phyloP scores from a whole-genome alignment of 768 basidiomycete genomes.

The Neoboletus brunneissimus region DNA sequence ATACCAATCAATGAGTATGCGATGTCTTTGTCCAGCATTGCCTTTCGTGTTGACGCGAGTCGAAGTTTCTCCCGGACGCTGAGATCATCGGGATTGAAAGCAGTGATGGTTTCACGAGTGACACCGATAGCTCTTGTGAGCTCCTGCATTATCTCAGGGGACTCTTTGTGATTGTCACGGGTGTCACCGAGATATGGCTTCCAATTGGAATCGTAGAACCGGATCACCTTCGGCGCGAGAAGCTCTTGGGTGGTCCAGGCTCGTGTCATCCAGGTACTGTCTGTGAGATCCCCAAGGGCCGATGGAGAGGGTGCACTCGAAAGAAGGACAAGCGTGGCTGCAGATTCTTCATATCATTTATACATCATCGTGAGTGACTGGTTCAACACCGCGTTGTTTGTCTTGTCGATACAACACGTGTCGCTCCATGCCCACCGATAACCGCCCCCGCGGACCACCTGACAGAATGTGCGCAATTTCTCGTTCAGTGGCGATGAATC shows the following conservation, averaged over 20 bases:
- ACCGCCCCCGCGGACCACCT: too few relatives aligned
- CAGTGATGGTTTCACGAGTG: background rate
- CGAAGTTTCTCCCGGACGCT: conserved; percentile 1
- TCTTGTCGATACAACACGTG: background rate
- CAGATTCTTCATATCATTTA: background rate
- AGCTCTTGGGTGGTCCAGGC: background rate
- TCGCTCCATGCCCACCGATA: background rate
- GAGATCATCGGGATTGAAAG: background rate
- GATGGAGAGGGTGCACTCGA: background rate
- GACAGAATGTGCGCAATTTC: too few relatives aligned
- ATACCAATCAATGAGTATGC: conserved; percentile 14
- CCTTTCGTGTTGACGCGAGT: conserved; percentile 6
- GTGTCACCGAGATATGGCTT: background rate
- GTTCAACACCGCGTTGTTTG: background rate
- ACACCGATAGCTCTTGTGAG: background rate
- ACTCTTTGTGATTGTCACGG: background rate
- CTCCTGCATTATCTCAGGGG: background rate
- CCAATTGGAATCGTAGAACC: background rate
- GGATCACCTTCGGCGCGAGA: background rate
- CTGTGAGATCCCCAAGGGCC: background rate
- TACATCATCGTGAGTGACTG: background rate
- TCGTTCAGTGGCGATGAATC: too few relatives aligned
- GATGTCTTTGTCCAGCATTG: conserved; percentile 4
- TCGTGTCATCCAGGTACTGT: background rate
- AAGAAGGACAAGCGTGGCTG: background rate